These are phyloP conservation scores for Aspergillus carbonarius DNA, from an alignment of 2,329 filamentous ascomycete genomes.

Conservation along the genomic window DNA sequence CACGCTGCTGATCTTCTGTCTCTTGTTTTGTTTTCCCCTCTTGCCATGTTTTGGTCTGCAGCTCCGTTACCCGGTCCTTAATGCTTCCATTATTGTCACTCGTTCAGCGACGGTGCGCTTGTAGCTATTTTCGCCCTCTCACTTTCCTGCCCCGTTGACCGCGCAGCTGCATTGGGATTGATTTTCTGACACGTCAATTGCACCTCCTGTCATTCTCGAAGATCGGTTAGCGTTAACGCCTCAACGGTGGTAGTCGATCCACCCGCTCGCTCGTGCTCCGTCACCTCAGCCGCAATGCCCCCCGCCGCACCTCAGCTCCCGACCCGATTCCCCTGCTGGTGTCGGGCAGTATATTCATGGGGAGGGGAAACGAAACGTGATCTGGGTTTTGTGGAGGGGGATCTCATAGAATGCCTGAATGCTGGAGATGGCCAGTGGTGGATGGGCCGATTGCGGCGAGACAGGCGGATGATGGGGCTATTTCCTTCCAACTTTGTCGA, in stretches of 20 bases:
- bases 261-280: conserved; percentile 5
- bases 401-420: conserved; percentile 96
- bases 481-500: conserved; percentile 98
- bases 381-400: conserved; percentile 94
- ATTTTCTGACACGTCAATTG: background rate
- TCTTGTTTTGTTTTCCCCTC: conserved; percentile 3
- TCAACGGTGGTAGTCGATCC: background rate
- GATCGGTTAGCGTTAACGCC: background rate
- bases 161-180: background rate
- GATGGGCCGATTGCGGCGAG: conserved; percentile 87
- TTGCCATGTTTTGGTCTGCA: conserved; percentile 16
- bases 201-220: background rate
- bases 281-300: conserved; percentile 40
- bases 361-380: conserved; percentile 94
- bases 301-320: conserved; percentile 58
- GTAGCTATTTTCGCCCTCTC: background rate
- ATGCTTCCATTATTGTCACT: conserved; percentile 6
- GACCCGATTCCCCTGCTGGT: conserved; percentile 84
- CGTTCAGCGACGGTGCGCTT: background rate
- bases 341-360: conserved; percentile 88
- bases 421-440: conserved; percentile 98
- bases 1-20: background rate
- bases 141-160: background rate
- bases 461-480: conserved; percentile 84
- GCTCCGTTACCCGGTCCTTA: conserved; percentile 7